These are phyloP conservation scores for Aspergillus oerlinghausenensis DNA, from an alignment of 2,329 filamentous ascomycete species.

Conservation along the genomic window DNA sequence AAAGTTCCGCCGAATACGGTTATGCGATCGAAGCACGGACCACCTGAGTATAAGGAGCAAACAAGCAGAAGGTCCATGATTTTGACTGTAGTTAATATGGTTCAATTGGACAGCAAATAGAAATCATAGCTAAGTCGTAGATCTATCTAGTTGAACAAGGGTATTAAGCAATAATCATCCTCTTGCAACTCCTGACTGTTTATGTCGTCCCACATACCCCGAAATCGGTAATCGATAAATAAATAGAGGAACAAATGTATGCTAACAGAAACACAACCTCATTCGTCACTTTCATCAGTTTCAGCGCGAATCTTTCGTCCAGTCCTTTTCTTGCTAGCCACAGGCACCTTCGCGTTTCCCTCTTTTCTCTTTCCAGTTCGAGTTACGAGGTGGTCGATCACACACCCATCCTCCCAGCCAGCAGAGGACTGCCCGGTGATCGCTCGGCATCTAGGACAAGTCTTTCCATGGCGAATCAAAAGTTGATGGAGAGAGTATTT, in stretches of 20 bases:
- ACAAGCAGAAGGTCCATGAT: background rate
- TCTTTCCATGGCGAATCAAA: slow-evolving; percentile 59
- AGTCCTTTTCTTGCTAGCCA: slow-evolving; percentile 2
- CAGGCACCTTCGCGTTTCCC: background rate
- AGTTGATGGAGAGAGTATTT: slow-evolving; percentile 62
- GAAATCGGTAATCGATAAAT: background rate
- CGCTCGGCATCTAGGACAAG: slow-evolving; percentile 57
- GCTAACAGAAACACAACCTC: background rate
- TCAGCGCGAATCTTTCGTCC: background rate
- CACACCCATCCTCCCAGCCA: slow-evolving; percentile 61
- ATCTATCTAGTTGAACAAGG: background rate
- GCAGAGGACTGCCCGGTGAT: slow-evolving; percentile 57
- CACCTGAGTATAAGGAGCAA: background rate
- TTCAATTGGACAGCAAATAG: background rate
- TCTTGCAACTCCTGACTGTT: background rate
- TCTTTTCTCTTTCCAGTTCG: slow-evolving; percentile 50
- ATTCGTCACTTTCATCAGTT: background rate
- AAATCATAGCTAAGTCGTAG: background rate
- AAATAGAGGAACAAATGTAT: background rate
- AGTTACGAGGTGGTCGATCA: slow-evolving; percentile 59
- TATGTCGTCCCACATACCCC: background rate
- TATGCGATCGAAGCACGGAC: slow-evolving; percentile 12
- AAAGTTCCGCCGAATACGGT: slow-evolving; percentile 6
- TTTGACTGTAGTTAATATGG: background rate
- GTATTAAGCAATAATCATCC: background rate